These are phyloP conservation scores for Picea glauca DNA, from an alignment of 75 land plant genomes.

Conservation along the genomic window DNA sequence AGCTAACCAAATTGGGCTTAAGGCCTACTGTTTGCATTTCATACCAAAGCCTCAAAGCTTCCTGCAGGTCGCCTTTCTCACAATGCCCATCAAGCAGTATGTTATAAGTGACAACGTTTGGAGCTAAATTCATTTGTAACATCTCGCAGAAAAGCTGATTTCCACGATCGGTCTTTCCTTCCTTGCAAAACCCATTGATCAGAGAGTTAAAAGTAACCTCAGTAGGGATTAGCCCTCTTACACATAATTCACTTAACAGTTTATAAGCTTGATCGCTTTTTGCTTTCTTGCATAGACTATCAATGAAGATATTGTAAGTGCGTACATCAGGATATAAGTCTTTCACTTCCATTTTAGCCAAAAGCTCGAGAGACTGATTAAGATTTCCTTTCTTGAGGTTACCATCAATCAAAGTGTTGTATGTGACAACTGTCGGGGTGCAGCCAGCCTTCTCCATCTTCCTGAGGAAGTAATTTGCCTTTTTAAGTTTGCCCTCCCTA, in stretches of 20 bases:
- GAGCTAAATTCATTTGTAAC: conserved; percentile 29
- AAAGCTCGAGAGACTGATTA: conserved; percentile 25
- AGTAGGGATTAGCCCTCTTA: conserved; percentile 26
- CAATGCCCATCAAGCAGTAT: conserved; percentile 46
- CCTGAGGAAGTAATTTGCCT: conserved; percentile 28
- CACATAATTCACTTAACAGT: conserved; percentile 36
- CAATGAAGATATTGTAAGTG: conserved; percentile 42
- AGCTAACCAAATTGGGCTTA: conserved; percentile 34
- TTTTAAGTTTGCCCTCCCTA: conserved; percentile 32
- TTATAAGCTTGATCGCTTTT: conserved; percentile 40
- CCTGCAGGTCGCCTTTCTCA: conserved; percentile 29
- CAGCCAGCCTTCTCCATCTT: conserved; percentile 50
- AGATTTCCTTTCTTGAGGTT: conserved; percentile 34
- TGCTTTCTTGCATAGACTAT: conserved; percentile 33
- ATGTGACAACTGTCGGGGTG: conserved; percentile 32
- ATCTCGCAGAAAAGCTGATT: conserved; percentile 41
- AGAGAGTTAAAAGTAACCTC: conserved; percentile 46
- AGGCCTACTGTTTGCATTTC: conserved; percentile 47
- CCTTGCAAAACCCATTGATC: conserved; percentile 42
- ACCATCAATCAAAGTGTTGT: conserved; percentile 39
- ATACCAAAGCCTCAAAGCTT: conserved; percentile 49
- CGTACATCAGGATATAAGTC: conserved; percentile 36
- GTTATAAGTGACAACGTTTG: conserved; percentile 52
- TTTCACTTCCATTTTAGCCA: conserved; percentile 31
- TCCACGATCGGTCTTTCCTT: conserved; percentile 35